These are phyloP conservation scores for Spathaspora sp. DNA, from an alignment of 805 yeast species.

Conservation along the genomic window DNA sequence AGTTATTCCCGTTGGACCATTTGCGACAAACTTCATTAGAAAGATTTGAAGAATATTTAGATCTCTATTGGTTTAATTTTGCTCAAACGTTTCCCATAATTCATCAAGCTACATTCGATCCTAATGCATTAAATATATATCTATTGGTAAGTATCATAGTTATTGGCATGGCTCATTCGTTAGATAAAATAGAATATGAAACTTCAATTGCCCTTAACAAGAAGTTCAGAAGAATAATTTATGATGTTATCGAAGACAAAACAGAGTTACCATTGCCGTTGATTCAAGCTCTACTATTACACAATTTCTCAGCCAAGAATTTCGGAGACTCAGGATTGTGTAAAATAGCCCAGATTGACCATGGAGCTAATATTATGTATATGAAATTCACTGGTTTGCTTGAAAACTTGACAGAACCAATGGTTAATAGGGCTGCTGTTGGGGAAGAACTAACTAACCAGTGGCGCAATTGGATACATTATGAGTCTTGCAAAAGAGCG, in stretches of 20 bases:
- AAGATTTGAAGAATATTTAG: constrained; percentile 6
- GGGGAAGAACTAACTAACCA: neutral
- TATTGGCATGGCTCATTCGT: constrained; percentile 12
- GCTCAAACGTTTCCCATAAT: constrained; percentile 7
- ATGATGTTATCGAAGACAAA: constrained; percentile 6
- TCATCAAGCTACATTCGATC: constrained; percentile 9
- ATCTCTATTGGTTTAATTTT: constrained; percentile 8
- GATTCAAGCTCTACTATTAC: constrained; percentile 6
- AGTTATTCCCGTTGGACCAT: constrained; percentile 1
- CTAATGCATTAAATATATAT: constrained; percentile 3
- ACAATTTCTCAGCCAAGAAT: constrained; percentile 8
- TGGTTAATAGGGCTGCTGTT: constrained; percentile 1
- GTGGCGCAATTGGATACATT: constrained; percentile 22
- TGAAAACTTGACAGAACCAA: constrained; percentile 7
- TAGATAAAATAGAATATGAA: constrained; percentile 8
- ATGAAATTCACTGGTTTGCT: constrained; percentile 7
- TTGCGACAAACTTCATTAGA: neutral
- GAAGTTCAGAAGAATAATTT: constrained; percentile 7
- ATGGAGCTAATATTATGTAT: constrained; percentile 9
- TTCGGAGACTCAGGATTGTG: constrained; percentile 7
- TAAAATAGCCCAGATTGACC: constrained; percentile 8
- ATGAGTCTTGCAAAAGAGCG: constrained; percentile 42
- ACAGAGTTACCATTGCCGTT: constrained; percentile 7
- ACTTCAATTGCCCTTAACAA: constrained; percentile 6
- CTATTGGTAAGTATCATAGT: constrained; percentile 8